Percentiles rank a stretch among this genome's conserved stretches.
Evolutionary conservation across 2,329 filamentous ascomycete genomes (phyloP).

Genomic region (Sclerotiophoma versabilis): DNA sequence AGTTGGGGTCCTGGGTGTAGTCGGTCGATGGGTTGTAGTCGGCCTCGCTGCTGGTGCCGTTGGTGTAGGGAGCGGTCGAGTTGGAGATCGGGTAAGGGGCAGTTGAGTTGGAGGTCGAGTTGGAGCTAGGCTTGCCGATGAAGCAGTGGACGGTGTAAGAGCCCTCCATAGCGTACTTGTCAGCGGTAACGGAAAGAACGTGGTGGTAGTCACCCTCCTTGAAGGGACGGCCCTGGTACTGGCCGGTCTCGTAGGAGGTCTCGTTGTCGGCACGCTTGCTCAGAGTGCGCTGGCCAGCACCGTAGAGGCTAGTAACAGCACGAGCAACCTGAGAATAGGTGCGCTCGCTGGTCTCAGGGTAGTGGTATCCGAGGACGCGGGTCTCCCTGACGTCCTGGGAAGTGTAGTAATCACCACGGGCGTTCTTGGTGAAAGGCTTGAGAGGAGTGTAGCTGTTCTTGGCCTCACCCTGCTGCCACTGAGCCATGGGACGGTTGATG

Average conservation of each 20-base stretch:
- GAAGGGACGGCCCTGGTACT: conserved; percentile 43
- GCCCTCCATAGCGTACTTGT: conserved; percentile 45
- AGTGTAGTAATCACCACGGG: conserved; percentile 55
- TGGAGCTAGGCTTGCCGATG: conserved; percentile 38
- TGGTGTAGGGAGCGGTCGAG: conserved; percentile 29
- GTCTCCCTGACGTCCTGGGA: conserved; percentile 42
- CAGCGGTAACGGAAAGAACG: conserved; percentile 41
- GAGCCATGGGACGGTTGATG: conserved; percentile 40
- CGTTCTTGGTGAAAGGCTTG: conserved; percentile 46
- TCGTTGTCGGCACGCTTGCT: conserved; percentile 30
- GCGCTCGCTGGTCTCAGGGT: conserved; percentile 43
- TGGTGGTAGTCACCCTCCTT: conserved; percentile 47
- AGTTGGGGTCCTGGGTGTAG: conserved; percentile 40
- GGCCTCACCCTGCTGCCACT: conserved; percentile 51
- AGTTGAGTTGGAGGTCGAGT: conserved; percentile 39
- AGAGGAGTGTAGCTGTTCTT: conserved; percentile 62
- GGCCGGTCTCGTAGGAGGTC: conserved; percentile 23
- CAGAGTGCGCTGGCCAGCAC: conserved; percentile 50
- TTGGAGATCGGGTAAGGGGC: conserved; percentile 29
- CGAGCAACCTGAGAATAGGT: conserved; percentile 31
- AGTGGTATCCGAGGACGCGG: conserved; percentile 53
- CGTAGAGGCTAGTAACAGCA: conserved; percentile 42
- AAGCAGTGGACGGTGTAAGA: conserved; percentile 49
- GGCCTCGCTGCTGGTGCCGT: conserved; percentile 30
- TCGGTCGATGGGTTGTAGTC: conserved; percentile 37